These are phyloP conservation scores for Claviceps pusilla DNA, from an alignment of 2,329 filamentous ascomycete species.

Conservation along the genomic window DNA sequence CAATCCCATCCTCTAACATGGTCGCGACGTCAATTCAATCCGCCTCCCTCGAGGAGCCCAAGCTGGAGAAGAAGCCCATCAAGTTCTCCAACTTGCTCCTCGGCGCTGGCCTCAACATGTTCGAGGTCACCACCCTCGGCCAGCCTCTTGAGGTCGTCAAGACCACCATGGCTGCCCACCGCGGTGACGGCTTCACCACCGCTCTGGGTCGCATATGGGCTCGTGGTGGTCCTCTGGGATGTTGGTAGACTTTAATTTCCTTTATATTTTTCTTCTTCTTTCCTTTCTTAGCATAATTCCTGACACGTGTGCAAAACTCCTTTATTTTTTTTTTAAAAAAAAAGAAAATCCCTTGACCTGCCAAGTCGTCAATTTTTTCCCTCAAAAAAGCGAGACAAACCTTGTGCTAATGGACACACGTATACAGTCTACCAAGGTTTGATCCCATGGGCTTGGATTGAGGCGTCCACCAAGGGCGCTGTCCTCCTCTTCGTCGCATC, in stretches of 20 bases:
- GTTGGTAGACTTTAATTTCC: slow-evolving; percentile 40
- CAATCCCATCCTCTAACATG: slow-evolving; percentile 42
- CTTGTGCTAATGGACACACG: slow-evolving; percentile 4
- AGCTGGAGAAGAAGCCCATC: slow-evolving; percentile 95
- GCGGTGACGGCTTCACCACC: slow-evolving; percentile 68
- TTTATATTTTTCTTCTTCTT: background rate
- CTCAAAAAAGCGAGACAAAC: background rate
- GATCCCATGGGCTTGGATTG: slow-evolving; percentile 99
- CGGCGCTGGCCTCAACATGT: slow-evolving; percentile 87
- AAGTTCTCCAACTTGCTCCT: slow-evolving; percentile 99
- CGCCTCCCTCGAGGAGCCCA: slow-evolving; percentile 31
- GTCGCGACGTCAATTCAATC: slow-evolving; percentile 41
- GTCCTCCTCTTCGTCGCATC: slow-evolving; percentile 98
- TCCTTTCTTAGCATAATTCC: background rate
- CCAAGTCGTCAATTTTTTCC: background rate
- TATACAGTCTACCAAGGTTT: slow-evolving; percentile 97
- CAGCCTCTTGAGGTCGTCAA: slow-evolving; percentile 96
- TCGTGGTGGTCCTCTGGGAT: slow-evolving; percentile 84
- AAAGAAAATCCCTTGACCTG: background rate
- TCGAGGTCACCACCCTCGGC: slow-evolving; percentile 57
- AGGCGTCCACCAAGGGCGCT: slow-evolving; percentile 97
- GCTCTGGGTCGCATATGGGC: slow-evolving; percentile 81
- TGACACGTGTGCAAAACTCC: background rate
- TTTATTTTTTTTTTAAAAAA: background rate
- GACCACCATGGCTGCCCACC: slow-evolving; percentile 98